phyloP scores from a whole-genome alignment of 352 stramenopile genomes.

The Phytophthora pseudosyringae region DNA sequence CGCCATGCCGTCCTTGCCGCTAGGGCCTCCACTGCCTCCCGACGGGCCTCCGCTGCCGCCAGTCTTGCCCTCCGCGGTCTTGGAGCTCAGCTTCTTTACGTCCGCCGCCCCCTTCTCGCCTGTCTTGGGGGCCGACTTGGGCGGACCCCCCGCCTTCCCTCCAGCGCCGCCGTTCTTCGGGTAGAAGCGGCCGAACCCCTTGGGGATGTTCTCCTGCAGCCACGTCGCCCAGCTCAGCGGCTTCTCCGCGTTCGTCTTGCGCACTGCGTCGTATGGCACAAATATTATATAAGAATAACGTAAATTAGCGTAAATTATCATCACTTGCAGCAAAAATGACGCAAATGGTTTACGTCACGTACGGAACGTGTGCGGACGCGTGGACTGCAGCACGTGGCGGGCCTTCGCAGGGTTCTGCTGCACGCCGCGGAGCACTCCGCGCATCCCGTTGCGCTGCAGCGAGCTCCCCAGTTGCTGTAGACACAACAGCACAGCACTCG shows the following conservation, averaged over 20 bases:
- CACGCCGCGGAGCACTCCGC: conserved; percentile 33
- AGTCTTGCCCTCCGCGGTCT: conserved; percentile 45
- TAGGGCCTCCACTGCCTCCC: conserved; percentile 38
- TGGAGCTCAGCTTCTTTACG: conserved; percentile 78
- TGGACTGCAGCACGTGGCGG: conserved; percentile 61
- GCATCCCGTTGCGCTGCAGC: conserved; percentile 60
- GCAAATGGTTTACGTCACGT: conserved; percentile 22
- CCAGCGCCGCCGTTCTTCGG: conserved; percentile 70
- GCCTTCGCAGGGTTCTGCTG: conserved; percentile 44
- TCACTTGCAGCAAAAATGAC: conserved; percentile 10
- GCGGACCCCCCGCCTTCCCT: conserved; percentile 48
- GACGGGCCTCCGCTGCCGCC: conserved; percentile 42
- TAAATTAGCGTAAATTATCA: neutral
- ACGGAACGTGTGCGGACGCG: conserved; percentile 63
- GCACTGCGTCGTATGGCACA: conserved; percentile 35
- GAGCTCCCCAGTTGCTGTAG: conserved; percentile 70
- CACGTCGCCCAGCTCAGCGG: conserved; percentile 73
- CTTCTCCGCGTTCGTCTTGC: conserved; percentile 50
- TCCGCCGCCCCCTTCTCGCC: conserved; percentile 55
- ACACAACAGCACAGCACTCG: neutral
- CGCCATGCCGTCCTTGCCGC: conserved; percentile 65
- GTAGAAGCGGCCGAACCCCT: conserved; percentile 86
- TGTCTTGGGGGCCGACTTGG: conserved; percentile 59
- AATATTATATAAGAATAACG: neutral
- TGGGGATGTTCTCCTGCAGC: conserved; percentile 78